Conservation (phyloP, 129 eudicot genomes). For the Cynara cardunculus region DNA sequence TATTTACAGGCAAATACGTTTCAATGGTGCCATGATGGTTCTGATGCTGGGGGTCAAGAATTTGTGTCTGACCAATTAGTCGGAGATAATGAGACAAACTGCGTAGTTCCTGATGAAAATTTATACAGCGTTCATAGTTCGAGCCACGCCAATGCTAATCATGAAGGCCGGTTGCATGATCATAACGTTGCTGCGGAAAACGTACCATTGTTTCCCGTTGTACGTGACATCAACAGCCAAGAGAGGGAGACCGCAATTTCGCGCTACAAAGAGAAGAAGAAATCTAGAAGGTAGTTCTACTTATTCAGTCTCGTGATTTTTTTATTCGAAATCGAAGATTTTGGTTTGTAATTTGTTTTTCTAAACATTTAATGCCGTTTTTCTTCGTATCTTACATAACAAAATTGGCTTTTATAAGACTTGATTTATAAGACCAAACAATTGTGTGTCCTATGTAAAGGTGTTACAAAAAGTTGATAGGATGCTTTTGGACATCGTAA, state of each 20-base stretch:
- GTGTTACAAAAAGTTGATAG: neutral
- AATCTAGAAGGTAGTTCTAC: constrained; percentile 64
- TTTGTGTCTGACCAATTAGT: constrained; percentile 27
- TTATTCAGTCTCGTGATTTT: neutral
- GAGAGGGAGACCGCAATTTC: constrained; percentile 81
- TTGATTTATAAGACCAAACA: neutral
- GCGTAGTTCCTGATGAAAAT: constrained; percentile 57
- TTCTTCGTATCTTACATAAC: neutral
- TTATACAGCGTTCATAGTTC: constrained; percentile 26
- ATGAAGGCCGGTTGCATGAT: constrained; percentile 33
- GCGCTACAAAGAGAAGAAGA: constrained; percentile 93
- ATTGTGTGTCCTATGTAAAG: neutral
- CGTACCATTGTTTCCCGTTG: constrained; percentile 33
- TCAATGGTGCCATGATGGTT: constrained; percentile 45
- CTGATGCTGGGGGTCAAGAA: constrained; percentile 36
- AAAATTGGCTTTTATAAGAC: neutral
- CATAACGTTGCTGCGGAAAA: constrained; percentile 28
- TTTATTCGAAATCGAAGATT: neutral
- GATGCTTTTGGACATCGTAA: neutral
- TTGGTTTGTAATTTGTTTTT: neutral
- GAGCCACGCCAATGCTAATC: constrained; percentile 19
- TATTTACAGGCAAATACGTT: constrained; percentile 43
- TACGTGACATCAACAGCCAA: constrained; percentile 59
- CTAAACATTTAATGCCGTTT: neutral
- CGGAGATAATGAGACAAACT: constrained; percentile 39